Percentiles rank a stretch among this genome's conserved stretches.
Conservation (phyloP, 2,329 filamentous ascomycete species). For the Penicillium corylophilum region DNA sequence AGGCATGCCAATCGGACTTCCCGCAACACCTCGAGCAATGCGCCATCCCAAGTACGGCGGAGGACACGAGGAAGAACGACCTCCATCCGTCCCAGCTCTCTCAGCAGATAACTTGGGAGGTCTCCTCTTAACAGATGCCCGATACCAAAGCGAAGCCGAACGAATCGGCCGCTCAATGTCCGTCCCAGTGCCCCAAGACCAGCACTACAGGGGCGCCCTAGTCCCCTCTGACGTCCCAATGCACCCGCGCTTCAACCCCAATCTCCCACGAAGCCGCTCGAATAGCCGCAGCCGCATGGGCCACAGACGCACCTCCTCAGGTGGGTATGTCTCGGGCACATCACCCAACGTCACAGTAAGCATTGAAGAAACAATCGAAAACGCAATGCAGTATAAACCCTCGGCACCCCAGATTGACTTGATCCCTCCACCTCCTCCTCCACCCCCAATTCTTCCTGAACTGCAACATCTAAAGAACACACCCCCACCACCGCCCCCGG, state of each 20-base stretch:
- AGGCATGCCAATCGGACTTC: constrained; percentile 67
- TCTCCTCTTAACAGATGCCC: constrained; percentile 36
- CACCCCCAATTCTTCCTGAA: constrained; percentile 57
- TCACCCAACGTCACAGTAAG: constrained; percentile 48
- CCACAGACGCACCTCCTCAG: constrained; percentile 30
- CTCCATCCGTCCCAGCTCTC: constrained; percentile 57
- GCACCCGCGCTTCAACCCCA: constrained; percentile 43
- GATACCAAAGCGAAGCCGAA: constrained; percentile 39
- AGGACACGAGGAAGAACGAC: constrained; percentile 44
- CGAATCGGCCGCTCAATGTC: constrained; percentile 42
- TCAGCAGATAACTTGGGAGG: constrained; percentile 46
- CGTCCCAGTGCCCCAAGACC: constrained; percentile 35
- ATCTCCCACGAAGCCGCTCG: constrained; percentile 41
- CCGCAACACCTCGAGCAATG: constrained; percentile 90
- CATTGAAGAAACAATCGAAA: constrained; percentile 56
- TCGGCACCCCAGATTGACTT: constrained; percentile 16
- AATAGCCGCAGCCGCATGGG: constrained; percentile 38
- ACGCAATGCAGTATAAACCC: constrained; percentile 21
- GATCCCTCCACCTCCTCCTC: constrained; percentile 22
- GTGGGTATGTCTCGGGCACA: constrained; percentile 27
- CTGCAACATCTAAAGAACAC: constrained; percentile 57
- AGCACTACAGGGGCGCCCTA: constrained; percentile 10
- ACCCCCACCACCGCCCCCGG: constrained; percentile 54
- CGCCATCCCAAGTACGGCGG: constrained; percentile 67
- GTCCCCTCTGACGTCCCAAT: constrained; percentile 37